phyloP scores from a whole-genome alignment of 257 asterid genomes.

The Solanum raphanifolium region DNA sequence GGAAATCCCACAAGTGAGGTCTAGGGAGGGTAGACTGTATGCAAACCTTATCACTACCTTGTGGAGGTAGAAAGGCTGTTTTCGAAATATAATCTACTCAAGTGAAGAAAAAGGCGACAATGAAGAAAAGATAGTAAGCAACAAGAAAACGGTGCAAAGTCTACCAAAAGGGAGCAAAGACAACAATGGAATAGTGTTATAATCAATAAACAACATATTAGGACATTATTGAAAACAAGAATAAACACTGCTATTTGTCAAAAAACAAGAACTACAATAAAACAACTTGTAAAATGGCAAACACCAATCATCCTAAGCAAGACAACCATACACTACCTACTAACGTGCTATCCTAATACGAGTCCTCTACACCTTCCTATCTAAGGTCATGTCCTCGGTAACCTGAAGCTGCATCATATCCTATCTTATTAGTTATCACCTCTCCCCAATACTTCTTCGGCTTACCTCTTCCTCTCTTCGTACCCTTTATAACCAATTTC shows the following conservation, averaged over 20 bases:
- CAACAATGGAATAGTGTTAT: neutral
- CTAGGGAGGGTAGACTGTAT: neutral
- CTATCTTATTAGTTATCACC: neutral
- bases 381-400: neutral
- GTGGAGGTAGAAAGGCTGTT: neutral
- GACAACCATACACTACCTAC: neutral
- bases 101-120: neutral
- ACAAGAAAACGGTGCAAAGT: neutral
- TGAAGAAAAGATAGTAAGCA: neutral
- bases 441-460: neutral
- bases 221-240: neutral
- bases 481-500: neutral
- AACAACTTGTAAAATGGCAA: neutral
- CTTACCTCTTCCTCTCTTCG: neutral
- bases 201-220: neutral
- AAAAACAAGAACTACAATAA: neutral
- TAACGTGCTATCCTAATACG: neutral
- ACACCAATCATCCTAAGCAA: neutral
- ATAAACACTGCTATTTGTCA: neutral
- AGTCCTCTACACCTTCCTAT: neutral
- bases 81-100: too few species aligned
- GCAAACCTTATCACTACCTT: neutral
- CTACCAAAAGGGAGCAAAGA: neutral
- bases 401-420: neutral
- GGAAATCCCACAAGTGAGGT: neutral